Conservation (phyloP, 352 stramenopile species). For the Phytopythium ostracodes region DNA sequence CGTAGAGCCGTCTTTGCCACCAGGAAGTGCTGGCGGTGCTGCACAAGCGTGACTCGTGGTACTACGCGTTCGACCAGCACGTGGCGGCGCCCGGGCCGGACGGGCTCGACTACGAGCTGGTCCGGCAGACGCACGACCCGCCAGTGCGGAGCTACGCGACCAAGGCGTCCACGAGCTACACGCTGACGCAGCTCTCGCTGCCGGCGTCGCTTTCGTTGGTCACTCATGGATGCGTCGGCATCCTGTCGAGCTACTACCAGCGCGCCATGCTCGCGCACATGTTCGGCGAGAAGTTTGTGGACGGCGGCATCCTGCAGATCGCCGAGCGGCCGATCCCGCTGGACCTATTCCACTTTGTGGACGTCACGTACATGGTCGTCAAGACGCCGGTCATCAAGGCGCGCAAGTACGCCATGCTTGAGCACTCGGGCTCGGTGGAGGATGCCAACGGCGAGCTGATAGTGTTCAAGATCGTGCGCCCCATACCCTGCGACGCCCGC, state of each 20-base stretch:
- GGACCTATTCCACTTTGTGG: not conserved
- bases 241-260: constrained; percentile 27
- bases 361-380: not conserved
- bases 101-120: constrained; percentile 24
- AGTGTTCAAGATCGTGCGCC: not conserved
- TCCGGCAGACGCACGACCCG: constrained; percentile 25
- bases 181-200: constrained; percentile 29
- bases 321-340: constrained; percentile 8
- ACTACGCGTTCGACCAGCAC: constrained; percentile 29
- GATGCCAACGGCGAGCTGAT: not conserved
- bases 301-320: constrained; percentile 21
- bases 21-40: constrained; percentile 27
- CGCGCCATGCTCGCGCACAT: constrained; percentile 36
- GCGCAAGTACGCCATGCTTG: not conserved
- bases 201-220: constrained; percentile 34
- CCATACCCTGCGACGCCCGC: constrained; percentile 18
- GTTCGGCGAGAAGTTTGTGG: constrained; percentile 42
- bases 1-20: constrained; percentile 23
- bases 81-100: constrained; percentile 6
- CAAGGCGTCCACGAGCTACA: constrained; percentile 17
- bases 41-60: constrained; percentile 33
- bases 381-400: not conserved
- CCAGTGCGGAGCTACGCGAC: constrained; percentile 19
- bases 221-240: constrained; percentile 20
- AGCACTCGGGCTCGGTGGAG: not conserved